Conservation (phyloP, 371 early-diverging fungal species). For the Mucor ambiguus region DNA sequence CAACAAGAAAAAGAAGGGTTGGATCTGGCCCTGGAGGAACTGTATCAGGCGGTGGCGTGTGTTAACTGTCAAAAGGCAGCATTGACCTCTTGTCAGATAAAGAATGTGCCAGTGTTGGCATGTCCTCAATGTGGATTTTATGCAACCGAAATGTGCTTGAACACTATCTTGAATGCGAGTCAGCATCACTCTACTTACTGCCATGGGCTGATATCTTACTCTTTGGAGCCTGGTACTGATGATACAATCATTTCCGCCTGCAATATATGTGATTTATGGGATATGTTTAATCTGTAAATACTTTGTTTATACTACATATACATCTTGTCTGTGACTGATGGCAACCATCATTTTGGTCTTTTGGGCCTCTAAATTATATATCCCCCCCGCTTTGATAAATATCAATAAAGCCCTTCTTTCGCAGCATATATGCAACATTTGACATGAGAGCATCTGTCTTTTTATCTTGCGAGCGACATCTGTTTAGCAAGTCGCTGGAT, state of each 20-base stretch:
- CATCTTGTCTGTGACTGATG: background rate
- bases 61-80: constrained; percentile 14
- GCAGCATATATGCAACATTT: background rate
- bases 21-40: constrained; percentile 8
- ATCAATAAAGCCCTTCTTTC: background rate
- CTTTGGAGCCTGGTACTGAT: constrained; percentile 23
- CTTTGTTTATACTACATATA: background rate
- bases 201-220: constrained; percentile 6
- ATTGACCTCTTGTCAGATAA: background rate
- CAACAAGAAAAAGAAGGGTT: constrained; percentile 6
- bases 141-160: constrained; percentile 8
- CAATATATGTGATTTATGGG: constrained; percentile 25
- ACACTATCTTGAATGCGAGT: background rate
- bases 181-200: constrained; percentile 7
- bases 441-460: background rate
- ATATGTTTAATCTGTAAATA: constrained; percentile 26
- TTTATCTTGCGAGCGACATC: background rate
- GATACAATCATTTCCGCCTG: constrained; percentile 18
- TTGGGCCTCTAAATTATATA: background rate
- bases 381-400: background rate
- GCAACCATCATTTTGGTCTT: background rate
- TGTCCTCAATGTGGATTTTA: constrained; percentile 27
- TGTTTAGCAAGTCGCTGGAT: background rate
- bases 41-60: constrained; percentile 6
- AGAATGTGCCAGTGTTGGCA: background rate